These are phyloP conservation scores for Globisporangium paroecandrum DNA, from an alignment of 352 stramenopile species.

Conservation along the genomic window DNA sequence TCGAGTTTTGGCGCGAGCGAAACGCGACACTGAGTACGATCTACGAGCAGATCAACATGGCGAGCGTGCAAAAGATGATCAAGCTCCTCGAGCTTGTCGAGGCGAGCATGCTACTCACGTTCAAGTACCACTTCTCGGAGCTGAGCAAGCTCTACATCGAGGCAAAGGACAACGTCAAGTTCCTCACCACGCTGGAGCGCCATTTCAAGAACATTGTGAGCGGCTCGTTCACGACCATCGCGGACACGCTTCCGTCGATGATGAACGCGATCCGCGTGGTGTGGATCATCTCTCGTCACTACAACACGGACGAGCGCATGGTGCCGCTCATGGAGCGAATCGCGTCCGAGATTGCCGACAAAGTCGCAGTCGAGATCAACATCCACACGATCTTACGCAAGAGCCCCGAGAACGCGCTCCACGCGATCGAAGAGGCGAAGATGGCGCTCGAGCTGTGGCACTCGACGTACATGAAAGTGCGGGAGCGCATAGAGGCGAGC, in stretches of 20 bases:
- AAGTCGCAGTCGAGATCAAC: constrained; percentile 90
- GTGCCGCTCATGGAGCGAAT: constrained; percentile 95
- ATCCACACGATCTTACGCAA: constrained; percentile 89
- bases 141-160: constrained; percentile 94
- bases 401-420: constrained; percentile 65
- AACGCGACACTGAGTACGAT: constrained; percentile 93
- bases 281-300: constrained; percentile 97
- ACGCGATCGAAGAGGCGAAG: constrained; percentile 87
- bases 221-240: constrained; percentile 89
- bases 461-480: constrained; percentile 93
- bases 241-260: constrained; percentile 93
- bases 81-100: constrained; percentile 91
- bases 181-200: constrained; percentile 93
- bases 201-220: constrained; percentile 95
- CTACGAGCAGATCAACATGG: constrained; percentile 95
- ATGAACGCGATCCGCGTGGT: constrained; percentile 97
- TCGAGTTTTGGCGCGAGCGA: constrained; percentile 95
- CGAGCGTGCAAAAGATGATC: constrained; percentile 94
- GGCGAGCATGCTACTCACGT: constrained; percentile 87
- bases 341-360: constrained; percentile 91
- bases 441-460: constrained; percentile 93
- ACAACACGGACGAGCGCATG: constrained; percentile 97
- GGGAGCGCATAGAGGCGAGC: constrained; percentile 92
- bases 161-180: constrained; percentile 96
- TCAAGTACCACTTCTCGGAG: constrained; percentile 94